These are phyloP conservation scores for Leucoagaricus sp. DNA, from an alignment of 1,284 basidiomycete genomes.

Conservation along the genomic window DNA sequence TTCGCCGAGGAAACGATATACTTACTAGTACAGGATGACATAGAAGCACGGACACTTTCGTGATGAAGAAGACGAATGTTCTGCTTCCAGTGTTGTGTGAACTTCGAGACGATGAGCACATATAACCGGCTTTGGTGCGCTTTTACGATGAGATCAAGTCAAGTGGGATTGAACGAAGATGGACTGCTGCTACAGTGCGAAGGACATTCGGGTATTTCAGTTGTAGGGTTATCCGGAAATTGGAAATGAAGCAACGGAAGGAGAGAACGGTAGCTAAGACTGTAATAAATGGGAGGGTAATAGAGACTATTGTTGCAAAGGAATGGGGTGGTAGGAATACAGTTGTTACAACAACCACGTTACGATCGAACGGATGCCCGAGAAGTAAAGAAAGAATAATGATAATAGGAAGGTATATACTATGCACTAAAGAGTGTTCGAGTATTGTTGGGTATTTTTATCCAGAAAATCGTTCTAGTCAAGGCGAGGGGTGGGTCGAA, in stretches of 20 bases:
- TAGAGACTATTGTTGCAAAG: slow-evolving; percentile 10
- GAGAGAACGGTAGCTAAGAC: background rate
- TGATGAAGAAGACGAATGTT: background rate
- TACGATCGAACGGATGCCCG: background rate
- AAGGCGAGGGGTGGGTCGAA: no score
- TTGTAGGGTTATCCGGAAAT: background rate
- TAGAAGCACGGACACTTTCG: slow-evolving; percentile 5
- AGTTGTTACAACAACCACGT: slow-evolving; percentile 7
- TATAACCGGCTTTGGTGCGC: no score
- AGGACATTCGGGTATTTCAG: background rate
- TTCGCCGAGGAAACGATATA: background rate
- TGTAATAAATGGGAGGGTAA: background rate
- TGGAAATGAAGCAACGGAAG: background rate
- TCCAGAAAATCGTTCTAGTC: no score
- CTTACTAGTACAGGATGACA: slow-evolving; percentile 1
- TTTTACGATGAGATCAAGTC: no score
- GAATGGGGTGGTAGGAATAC: slow-evolving; percentile 7
- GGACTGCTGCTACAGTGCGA: background rate
- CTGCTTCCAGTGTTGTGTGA: no score
- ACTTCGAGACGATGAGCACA: no score
- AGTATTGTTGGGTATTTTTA: background rate
- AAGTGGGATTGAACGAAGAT: background rate
- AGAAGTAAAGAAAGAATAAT: background rate
- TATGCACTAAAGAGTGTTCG: slow-evolving; percentile 1
- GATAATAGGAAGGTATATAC: background rate